Conservation (phyloP, 2,329 filamentous ascomycete genomes). For the Trichoderma sp. region DNA sequence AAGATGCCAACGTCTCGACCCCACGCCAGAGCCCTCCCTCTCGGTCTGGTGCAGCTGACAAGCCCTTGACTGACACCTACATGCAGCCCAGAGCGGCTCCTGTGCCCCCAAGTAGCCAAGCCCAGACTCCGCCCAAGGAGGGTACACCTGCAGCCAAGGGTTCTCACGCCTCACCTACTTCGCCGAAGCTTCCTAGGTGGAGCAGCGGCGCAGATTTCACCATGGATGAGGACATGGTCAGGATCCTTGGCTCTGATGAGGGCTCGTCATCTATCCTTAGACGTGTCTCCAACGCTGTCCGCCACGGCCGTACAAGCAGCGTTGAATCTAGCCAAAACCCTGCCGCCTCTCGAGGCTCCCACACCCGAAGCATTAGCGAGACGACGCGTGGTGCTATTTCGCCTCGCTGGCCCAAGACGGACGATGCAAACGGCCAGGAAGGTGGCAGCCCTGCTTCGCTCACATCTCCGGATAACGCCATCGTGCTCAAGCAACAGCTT, state of each 20-base stretch:
- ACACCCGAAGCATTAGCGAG: constrained; percentile 65
- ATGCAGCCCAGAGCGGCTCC: constrained; percentile 61
- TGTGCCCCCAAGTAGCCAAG: constrained; percentile 45
- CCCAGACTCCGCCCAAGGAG: constrained; percentile 47
- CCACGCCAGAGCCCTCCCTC: constrained; percentile 28
- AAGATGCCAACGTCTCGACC: constrained; percentile 27
- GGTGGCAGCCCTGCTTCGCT: constrained; percentile 73
- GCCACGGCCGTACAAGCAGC: constrained; percentile 88
- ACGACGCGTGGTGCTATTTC: constrained; percentile 66
- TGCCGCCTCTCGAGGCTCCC: constrained; percentile 46
- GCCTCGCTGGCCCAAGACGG: constrained; percentile 69
- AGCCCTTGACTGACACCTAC: constrained; percentile 50
- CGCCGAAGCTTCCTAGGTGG: constrained; percentile 70
- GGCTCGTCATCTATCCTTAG: constrained; percentile 78
- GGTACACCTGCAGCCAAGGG: constrained; percentile 46
- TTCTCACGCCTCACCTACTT: constrained; percentile 46
- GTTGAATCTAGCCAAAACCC: constrained; percentile 55
- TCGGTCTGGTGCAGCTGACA: constrained; percentile 29
- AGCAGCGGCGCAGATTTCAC: constrained; percentile 85
- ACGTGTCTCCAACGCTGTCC: constrained; percentile 88
- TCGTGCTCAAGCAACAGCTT: constrained; percentile 71
- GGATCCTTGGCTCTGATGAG: constrained; percentile 79
- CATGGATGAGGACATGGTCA: constrained; percentile 93
- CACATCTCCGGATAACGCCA: constrained; percentile 65
- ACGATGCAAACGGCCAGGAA: constrained; percentile 54